A percentile compares a stretch with the other conserved stretches of the same genome.
These are phyloP conservation scores for Dictyostelium firmibasis DNA, from an alignment of 78 protist genomes.

Conservation along the genomic window DNA sequence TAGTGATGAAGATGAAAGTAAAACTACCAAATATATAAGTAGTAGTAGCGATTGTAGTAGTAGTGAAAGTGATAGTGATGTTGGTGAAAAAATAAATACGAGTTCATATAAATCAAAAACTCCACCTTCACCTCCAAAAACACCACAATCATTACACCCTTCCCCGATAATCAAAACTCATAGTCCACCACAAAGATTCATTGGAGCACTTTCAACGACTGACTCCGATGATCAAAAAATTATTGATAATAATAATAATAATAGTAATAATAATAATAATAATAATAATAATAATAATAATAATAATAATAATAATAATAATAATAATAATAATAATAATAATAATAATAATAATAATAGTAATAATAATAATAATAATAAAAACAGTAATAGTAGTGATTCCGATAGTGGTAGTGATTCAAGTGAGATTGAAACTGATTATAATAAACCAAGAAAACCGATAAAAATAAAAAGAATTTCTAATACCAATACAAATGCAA, in stretches of 20 bases:
- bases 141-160: neutral
- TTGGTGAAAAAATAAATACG: neutral
- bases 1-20: neutral
- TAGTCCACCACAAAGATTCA: neutral
- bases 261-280: neutral
- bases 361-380: neutral
- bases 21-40: neutral
- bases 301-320: neutral
- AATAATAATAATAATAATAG: neutral
- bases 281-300: neutral
- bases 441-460: neutral
- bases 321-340: neutral
- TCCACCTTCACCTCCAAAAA: neutral
- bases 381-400: neutral
- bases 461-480: neutral
- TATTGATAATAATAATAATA: neutral
- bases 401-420: neutral
- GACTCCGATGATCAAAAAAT: too few species aligned
- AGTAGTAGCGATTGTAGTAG: neutral
- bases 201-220: neutral
- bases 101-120: neutral
- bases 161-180: neutral
- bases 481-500: neutral
- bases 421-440: neutral
- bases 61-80: neutral